Evolutionary conservation across 192 early-diverging fungal species (phyloP).

Genomic region (Geranomyces variabilis): DNA sequence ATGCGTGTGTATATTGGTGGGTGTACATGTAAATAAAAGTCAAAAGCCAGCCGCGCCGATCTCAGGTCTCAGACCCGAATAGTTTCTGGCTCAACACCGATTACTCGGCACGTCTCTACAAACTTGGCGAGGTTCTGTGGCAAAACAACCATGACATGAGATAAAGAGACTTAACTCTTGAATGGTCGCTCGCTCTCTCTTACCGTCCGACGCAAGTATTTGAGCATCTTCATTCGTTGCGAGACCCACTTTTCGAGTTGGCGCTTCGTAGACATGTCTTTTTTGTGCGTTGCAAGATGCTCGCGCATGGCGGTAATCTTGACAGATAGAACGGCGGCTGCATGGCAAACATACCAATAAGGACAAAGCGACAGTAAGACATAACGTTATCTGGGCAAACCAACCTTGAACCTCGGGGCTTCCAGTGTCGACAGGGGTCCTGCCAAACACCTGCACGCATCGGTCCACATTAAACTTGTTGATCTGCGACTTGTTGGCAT

Average conservation of each 20-base stretch:
- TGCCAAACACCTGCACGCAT: conserved; percentile 77
- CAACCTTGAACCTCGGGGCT: conserved; percentile 91
- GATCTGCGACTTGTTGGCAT: conserved; percentile 76
- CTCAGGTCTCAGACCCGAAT: conserved; percentile 35
- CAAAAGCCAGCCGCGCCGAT: too few species aligned
- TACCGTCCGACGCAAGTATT: conserved; percentile 81
- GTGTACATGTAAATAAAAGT: too few species aligned
- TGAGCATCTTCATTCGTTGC: conserved; percentile 81
- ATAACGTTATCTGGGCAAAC: background rate
- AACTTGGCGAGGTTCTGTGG: conserved; percentile 51
- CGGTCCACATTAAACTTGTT: conserved; percentile 74
- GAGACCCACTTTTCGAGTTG: conserved; percentile 77
- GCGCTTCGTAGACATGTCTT: conserved; percentile 91
- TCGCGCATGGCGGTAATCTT: conserved; percentile 83
- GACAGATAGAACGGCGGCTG: conserved; percentile 88
- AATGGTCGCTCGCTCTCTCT: background rate
- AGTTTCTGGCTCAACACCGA: conserved; percentile 54
- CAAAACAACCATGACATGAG: background rate
- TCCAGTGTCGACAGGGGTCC: conserved; percentile 81
- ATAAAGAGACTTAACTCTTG: background rate
- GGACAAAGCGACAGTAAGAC: background rate
- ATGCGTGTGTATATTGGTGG: too few species aligned
- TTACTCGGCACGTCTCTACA: conserved; percentile 50
- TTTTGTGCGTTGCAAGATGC: conserved; percentile 77
- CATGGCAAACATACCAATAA: conserved; percentile 33